Base-by-base conservation (phyloP, 2,329 filamentous ascomycete species). In the Zymoseptoria brevis region DNA sequence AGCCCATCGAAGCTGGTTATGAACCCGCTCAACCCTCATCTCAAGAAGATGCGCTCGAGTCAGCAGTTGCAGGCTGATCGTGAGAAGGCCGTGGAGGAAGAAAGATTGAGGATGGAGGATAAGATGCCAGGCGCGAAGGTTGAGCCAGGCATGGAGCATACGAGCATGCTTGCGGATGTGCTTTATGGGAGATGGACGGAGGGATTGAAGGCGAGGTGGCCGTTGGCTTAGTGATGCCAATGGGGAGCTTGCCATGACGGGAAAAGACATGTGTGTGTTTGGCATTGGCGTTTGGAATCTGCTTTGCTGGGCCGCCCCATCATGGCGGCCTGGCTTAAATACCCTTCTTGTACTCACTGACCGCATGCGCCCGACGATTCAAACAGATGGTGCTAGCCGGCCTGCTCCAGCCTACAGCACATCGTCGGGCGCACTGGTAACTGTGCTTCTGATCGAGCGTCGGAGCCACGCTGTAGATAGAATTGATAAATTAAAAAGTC, bases 151-250 rank as follows among this genome's bases (percentile, higher is more conserved):
- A 93, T 96, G 89, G 92, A 96, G 74, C 93, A 96, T 75, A 89
- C 88, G 65, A 90, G 90, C 70, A 85, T 96, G 71, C 80, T 97
- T 45, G 90, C 89, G 1, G 91, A 96, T 72, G 89, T 96, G 19
- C 82, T 99, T 19, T 97, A 96, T 75, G 85, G 87, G 16, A 84
- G 93, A 50, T 99, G 94, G 94, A 85, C 87, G 2, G 89, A 95
- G 60, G 91, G 90, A 1, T 77, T 97, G 67, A 85, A 86, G 64
- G 69, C 62, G 26, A 67, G 77, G 51, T 81, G 79, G 79, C 66
- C 68, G 21, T 52, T 68, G 57, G 65, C 66, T 52, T 71, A 64
- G 62, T 49, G 41, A 56, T 52, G 11, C 16, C 35, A n/a, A 45
- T 45, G 16, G 35, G n/a, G 35, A 45, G 35, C 35, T 45, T 45